Conservation (phyloP, 768 basidiomycete genomes). For the Rickenella mellea region DNA sequence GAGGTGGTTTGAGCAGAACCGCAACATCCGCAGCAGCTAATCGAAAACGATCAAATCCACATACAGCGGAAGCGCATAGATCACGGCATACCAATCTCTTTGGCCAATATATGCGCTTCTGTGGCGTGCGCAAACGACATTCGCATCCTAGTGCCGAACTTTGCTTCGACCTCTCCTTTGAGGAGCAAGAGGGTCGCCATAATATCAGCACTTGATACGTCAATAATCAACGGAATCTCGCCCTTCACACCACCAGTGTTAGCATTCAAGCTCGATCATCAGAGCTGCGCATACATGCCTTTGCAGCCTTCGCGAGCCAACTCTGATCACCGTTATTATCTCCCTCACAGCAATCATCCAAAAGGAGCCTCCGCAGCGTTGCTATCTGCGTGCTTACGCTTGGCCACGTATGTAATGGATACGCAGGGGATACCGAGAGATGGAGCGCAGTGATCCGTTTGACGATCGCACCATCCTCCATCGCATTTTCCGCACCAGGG, state of each 20-base stretch:
- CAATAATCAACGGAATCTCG: slow-evolving; percentile 54
- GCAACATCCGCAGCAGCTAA: slow-evolving; percentile 51
- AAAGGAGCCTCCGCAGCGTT: slow-evolving; percentile 55
- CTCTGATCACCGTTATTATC: slow-evolving; percentile 19
- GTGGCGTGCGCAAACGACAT: slow-evolving; percentile 55
- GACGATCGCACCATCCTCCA: slow-evolving; percentile 31
- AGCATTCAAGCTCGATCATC: not conserved
- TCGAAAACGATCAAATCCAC: too few species aligned
- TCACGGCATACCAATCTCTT: slow-evolving; percentile 50
- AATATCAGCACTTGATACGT: slow-evolving; percentile 60
- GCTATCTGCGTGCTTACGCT: slow-evolving; percentile 82
- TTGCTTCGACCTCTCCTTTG: slow-evolving; percentile 57
- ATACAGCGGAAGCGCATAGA: too few species aligned
- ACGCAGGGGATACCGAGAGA: slow-evolving; percentile 17
- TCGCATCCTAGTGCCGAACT: slow-evolving; percentile 45
- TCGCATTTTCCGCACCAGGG: slow-evolving; percentile 27
- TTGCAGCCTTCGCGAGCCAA: slow-evolving; percentile 28
- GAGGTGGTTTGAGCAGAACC: slow-evolving; percentile 55
- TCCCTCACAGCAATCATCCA: slow-evolving; percentile 21
- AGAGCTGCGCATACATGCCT: slow-evolving; percentile 12
- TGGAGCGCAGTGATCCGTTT: slow-evolving; percentile 36
- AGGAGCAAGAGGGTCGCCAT: slow-evolving; percentile 63
- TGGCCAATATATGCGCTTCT: slow-evolving; percentile 58
- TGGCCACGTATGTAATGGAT: slow-evolving; percentile 12
- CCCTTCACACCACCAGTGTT: slow-evolving; percentile 32